Evolutionary conservation across 1,139 yeast genomes (phyloP), one percentile per base, ranked within the genome.

Genomic region (Hyphopichia khmerensis): DNA sequence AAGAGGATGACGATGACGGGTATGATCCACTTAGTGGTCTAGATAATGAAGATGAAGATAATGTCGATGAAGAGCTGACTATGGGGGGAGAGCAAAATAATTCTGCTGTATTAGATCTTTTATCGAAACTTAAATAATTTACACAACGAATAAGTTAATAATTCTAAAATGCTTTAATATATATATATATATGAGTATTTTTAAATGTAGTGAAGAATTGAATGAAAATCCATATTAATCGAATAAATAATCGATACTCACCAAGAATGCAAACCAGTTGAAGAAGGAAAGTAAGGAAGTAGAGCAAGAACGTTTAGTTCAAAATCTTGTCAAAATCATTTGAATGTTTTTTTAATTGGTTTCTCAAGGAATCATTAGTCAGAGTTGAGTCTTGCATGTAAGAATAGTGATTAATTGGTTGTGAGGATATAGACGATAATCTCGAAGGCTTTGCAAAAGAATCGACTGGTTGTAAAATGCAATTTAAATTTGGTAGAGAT

Each of bases 91-190:
- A 53, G 43, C 40, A 48, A 43, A 16, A 34, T 21, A 38, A 44
- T 18, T 33, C 37, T 6, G 43, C 62, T 44, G 68, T 65, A 4
- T 59, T 68, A 58, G 66, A 67, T 48, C 48, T 69, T 33, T 57
- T 69, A 44, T 64, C 72, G 2, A 69, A 69, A 47, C 55, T 69
- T 18, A 19, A 19, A 14, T 39, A 39, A 23, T 7, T 7, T 26
- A 26, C n/a, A 13, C 10, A 9, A 26, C 24, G 9, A 5, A 21
- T 21, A 26, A 26, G 30, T 27, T 27, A 10, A 27, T 27, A n/a
- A n/a, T n/a, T n/a, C n/a, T n/a, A n/a, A n/a, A n/a, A n/a, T n/a
- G n/a, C n/a, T n/a, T n/a, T n/a, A n/a, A n/a, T n/a, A n/a, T n/a
- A n/a, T n/a, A n/a, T n/a, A n/a, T n/a, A n/a, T n/a, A n/a, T n/a